Conservation (phyloP, 352 stramenopile species). For the Phytophthora ohioensis region DNA sequence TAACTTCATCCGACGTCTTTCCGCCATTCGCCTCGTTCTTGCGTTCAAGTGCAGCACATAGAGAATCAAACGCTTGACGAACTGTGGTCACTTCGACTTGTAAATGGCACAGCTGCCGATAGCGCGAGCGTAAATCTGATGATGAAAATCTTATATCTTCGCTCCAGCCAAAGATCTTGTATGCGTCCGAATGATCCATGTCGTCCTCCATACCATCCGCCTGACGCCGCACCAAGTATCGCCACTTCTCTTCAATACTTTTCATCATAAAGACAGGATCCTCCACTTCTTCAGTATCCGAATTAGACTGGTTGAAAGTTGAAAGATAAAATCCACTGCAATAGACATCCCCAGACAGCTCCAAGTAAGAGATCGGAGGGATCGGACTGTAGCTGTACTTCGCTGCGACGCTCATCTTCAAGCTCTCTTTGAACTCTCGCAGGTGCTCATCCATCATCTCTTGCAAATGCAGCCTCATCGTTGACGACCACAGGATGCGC, state of each 20-base stretch:
- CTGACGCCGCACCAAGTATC: conserved; percentile 60
- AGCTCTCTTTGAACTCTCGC: conserved; percentile 66
- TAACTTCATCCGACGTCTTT: conserved; percentile 71
- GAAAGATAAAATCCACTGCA: conserved; percentile 82
- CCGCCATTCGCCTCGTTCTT: conserved; percentile 62
- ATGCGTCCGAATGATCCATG: conserved; percentile 61
- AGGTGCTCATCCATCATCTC: conserved; percentile 80
- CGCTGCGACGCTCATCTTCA: conserved; percentile 61
- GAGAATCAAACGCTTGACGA: conserved; percentile 65
- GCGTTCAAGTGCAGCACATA: conserved; percentile 60
- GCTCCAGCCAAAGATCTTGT: conserved; percentile 78
- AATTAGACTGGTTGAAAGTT: conserved; percentile 63
- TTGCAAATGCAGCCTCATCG: conserved; percentile 79
- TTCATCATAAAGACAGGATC: conserved; percentile 80
- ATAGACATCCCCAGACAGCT: conserved; percentile 81
- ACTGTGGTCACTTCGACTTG: conserved; percentile 54
- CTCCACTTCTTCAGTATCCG: conserved; percentile 71
- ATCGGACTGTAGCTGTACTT: conserved; percentile 74
- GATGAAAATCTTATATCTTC: conserved; percentile 52
- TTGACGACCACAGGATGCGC: conserved; percentile 70
- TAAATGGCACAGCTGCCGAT: conserved; percentile 70
- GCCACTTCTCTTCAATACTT: conserved; percentile 85
- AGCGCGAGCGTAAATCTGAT: conserved; percentile 63
- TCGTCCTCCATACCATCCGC: conserved; percentile 48
- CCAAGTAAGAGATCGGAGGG: conserved; percentile 70